These are phyloP conservation scores for Blastomyces silverae DNA, from an alignment of 2,329 filamentous ascomycete species.

Conservation along the genomic window DNA sequence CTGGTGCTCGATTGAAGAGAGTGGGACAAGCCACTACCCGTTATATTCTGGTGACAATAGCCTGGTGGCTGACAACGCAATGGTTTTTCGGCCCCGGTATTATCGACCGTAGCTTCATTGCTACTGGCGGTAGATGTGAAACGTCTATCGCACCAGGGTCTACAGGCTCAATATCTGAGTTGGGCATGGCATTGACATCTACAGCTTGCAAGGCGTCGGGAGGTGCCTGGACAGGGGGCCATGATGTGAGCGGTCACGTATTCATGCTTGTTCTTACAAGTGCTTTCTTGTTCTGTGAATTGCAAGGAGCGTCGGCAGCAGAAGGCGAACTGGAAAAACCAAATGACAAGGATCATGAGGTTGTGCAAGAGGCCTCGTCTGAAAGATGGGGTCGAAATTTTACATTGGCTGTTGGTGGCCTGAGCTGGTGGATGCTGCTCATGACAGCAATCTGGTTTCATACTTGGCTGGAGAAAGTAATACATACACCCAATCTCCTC, in stretches of 20 bases:
- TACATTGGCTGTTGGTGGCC: slow-evolving; percentile 53
- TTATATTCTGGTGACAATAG: slow-evolving; percentile 64
- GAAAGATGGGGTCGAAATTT: slow-evolving; percentile 51
- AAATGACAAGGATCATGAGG: slow-evolving; percentile 37
- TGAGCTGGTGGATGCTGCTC: slow-evolving; percentile 91
- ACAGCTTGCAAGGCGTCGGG: slow-evolving; percentile 76
- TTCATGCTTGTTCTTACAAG: slow-evolving; percentile 84
- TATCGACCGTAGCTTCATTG: slow-evolving; percentile 82
- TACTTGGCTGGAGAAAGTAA: slow-evolving; percentile 94
- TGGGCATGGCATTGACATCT: slow-evolving; percentile 57
- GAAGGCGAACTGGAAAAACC: slow-evolving; percentile 51
- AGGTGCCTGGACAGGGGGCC: slow-evolving; percentile 82
- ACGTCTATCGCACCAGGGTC: slow-evolving; percentile 33
- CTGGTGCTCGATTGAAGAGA: slow-evolving; percentile 37
- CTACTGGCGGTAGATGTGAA: slow-evolving; percentile 80
- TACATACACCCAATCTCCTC: slow-evolving; percentile 29
- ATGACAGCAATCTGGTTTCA: slow-evolving; percentile 99
- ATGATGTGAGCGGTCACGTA: slow-evolving; percentile 93
- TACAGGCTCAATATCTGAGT: slow-evolving; percentile 30
- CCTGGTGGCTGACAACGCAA: slow-evolving; percentile 85
- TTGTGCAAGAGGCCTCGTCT: slow-evolving; percentile 35
- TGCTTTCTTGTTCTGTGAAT: slow-evolving; percentile 73
- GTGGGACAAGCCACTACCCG: slow-evolving; percentile 57
- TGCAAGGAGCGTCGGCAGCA: slow-evolving; percentile 61
- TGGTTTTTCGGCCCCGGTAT: slow-evolving; percentile 92